Conservation (phyloP, 768 basidiomycete species). For the Agaricus subrufescens region DNA sequence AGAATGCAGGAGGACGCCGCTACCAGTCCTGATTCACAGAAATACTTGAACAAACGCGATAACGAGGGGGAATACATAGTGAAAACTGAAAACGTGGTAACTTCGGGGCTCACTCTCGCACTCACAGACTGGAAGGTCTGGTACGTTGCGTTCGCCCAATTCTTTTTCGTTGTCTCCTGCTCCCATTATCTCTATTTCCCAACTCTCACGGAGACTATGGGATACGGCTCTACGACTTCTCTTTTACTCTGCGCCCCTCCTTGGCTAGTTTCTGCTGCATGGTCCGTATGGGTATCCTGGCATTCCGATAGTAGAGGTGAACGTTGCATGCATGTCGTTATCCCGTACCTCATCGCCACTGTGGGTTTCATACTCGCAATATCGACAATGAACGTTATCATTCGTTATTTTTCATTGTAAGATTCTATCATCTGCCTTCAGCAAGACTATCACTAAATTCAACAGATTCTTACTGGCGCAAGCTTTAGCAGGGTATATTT, state of each 20-base stretch:
- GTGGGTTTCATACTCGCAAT: slow-evolving; percentile 66
- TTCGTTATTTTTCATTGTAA: slow-evolving; percentile 51
- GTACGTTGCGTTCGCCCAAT: slow-evolving; percentile 40
- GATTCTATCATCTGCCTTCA: background rate
- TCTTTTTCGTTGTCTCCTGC: slow-evolving; percentile 45
- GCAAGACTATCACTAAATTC: background rate
- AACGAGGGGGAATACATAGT: background rate
- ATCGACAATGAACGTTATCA: slow-evolving; percentile 53
- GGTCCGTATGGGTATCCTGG: slow-evolving; percentile 52
- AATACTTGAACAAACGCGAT: no score
- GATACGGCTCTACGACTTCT: slow-evolving; percentile 57
- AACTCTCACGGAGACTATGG: slow-evolving; percentile 64
- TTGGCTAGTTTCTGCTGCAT: slow-evolving; percentile 57
- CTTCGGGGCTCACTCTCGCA: slow-evolving; percentile 50
- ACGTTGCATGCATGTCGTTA: slow-evolving; percentile 62
- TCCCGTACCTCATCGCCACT: slow-evolving; percentile 53
- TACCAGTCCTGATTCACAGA: no score
- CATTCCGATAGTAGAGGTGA: slow-evolving; percentile 71
- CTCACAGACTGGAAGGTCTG: slow-evolving; percentile 72
- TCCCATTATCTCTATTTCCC: slow-evolving; percentile 74
- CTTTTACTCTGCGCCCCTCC: slow-evolving; percentile 54
- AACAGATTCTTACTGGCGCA: slow-evolving; percentile 73
- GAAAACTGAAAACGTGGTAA: slow-evolving; percentile 9
- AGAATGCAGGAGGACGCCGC: slow-evolving; percentile 58
- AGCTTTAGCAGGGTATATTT: slow-evolving; percentile 67